A percentile compares a stretch with the other conserved stretches of the same genome.
Conservation (phyloP, 305 asterid genomes). For the Fraxinus platypoda region DNA sequence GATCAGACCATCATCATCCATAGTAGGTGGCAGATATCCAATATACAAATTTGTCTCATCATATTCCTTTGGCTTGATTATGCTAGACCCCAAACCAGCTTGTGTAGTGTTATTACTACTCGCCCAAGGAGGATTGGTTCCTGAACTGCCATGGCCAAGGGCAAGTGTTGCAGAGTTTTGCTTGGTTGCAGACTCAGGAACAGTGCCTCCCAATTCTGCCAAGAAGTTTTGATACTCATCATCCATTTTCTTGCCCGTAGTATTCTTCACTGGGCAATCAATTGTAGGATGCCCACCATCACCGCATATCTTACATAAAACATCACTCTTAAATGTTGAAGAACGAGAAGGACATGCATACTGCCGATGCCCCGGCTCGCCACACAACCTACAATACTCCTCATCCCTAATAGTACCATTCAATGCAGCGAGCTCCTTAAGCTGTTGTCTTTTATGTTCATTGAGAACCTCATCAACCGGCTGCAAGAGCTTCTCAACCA, state of each 20-base stretch:
- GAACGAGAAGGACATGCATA: conserved; percentile 88
- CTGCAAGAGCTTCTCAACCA: conserved; percentile 96
- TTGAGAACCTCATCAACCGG: conserved; percentile 97
- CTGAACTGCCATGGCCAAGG: conserved; percentile 63
- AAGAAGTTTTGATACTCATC: conserved; percentile 91
- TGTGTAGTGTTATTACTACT: conserved; percentile 48
- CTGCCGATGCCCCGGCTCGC: conserved; percentile 95
- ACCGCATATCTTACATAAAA: conserved; percentile 88
- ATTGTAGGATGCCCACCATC: conserved; percentile 98
- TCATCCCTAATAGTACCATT: conserved; percentile 98
- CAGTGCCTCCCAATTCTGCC: conserved; percentile 90
- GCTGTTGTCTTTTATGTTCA: conserved; percentile 96
- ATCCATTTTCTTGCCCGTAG: conserved; percentile 97
- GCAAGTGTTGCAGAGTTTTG: conserved; percentile 56
- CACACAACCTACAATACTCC: conserved; percentile 89
- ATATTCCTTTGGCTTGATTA: conserved; percentile 71
- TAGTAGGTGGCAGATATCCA: conserved; percentile 85
- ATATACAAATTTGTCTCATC: conserved; percentile 88
- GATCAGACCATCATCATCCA: conserved; percentile 85
- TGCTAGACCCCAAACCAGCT: conserved; percentile 52
- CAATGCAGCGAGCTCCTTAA: conserved; percentile 91
- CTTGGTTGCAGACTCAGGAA: conserved; percentile 65
- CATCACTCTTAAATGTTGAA: conserved; percentile 90
- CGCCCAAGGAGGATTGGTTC: conserved; percentile 84
- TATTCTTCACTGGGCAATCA: conserved; percentile 89